A percentile compares a stretch with the other conserved stretches of the same genome.
phyloP scores from a whole-genome alignment of 2,329 filamentous ascomycete genomes.

The Diaporthe eres region DNA sequence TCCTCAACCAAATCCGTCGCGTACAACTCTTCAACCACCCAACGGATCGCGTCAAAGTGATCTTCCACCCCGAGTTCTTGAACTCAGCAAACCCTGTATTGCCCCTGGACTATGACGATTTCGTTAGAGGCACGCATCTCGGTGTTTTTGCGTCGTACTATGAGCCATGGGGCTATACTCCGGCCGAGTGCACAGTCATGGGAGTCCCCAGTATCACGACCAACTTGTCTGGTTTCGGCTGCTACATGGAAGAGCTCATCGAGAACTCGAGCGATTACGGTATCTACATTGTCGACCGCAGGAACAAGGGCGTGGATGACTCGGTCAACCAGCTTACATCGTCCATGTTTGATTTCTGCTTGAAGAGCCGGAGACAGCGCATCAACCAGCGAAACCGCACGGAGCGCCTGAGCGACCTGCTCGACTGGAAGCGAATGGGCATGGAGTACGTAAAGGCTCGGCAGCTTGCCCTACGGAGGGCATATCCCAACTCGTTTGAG shows the following conservation, averaged over 20 bases:
- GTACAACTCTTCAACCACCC: constrained; percentile 98
- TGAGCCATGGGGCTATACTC: constrained; percentile 99
- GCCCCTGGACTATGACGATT: constrained; percentile 97
- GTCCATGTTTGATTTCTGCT: constrained; percentile 94
- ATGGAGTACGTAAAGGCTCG: constrained; percentile 99
- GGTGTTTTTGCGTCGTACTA: constrained; percentile 98
- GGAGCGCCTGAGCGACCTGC: constrained; percentile 91
- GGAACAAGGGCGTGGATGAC: constrained; percentile 95
- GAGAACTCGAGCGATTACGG: constrained; percentile 98
- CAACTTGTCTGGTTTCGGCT: constrained; percentile 97
- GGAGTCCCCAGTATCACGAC: constrained; percentile 98
- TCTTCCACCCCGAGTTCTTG: constrained; percentile 98
- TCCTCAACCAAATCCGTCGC: constrained; percentile 94
- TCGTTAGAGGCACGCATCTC: constrained; percentile 95
- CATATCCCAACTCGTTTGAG: constrained; percentile 89
- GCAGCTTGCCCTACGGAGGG: constrained; percentile 90
- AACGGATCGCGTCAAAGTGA: constrained; percentile 93
- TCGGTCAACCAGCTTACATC: constrained; percentile 95
- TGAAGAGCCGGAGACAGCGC: constrained; percentile 93
- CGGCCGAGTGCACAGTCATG: constrained; percentile 98
- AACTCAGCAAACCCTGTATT: constrained; percentile 96
- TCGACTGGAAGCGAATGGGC: constrained; percentile 99
- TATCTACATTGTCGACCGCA: constrained; percentile 98
- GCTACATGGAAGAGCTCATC: constrained; percentile 99
- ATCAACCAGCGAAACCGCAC: constrained; percentile 99